phyloP scores from a whole-genome alignment of 2,329 filamentous ascomycete genomes.

The Purpureocillium takamizusanense region DNA sequence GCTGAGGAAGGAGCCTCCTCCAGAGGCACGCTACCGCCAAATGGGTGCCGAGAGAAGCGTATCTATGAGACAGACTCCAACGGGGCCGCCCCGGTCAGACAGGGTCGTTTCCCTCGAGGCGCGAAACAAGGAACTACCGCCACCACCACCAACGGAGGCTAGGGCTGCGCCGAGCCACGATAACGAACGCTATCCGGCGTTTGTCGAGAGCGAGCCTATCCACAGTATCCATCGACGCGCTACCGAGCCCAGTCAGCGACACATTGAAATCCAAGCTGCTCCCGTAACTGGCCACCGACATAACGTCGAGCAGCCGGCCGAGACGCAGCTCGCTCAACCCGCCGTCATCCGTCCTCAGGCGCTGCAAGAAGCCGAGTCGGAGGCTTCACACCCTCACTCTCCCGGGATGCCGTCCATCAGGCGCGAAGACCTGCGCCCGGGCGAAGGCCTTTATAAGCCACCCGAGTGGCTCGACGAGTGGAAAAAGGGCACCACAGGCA shows the following conservation, averaged over 20 bases:
- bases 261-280: no score
- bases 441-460: slow-evolving; percentile 48
- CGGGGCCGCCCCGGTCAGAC: slow-evolving; percentile 4
- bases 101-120: slow-evolving; percentile 8
- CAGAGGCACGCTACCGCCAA: slow-evolving; percentile 37
- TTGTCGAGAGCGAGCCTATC: not conserved
- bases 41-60: slow-evolving; percentile 30
- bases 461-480: slow-evolving; percentile 61
- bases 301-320: no score
- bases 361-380: slow-evolving; percentile 5
- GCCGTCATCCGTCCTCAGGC: no score
- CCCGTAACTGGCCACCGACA: no score
- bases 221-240: slow-evolving; percentile 17
- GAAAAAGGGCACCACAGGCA: slow-evolving; percentile 58
- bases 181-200: not conserved
- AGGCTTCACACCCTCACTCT: slow-evolving; percentile 23
- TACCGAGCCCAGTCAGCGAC: slow-evolving; percentile 18
- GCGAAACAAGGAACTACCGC: slow-evolving; percentile 23
- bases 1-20: slow-evolving; percentile 47
- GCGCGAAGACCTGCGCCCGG: slow-evolving; percentile 32
- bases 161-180: not conserved
- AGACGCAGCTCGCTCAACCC: no score
- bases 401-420: slow-evolving; percentile 33
- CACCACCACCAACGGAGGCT: slow-evolving; percentile 10
- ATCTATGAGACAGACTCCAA: slow-evolving; percentile 1